Conservation (phyloP, 129 eudicot genomes). For the Ambrosia artemisiifolia region DNA sequence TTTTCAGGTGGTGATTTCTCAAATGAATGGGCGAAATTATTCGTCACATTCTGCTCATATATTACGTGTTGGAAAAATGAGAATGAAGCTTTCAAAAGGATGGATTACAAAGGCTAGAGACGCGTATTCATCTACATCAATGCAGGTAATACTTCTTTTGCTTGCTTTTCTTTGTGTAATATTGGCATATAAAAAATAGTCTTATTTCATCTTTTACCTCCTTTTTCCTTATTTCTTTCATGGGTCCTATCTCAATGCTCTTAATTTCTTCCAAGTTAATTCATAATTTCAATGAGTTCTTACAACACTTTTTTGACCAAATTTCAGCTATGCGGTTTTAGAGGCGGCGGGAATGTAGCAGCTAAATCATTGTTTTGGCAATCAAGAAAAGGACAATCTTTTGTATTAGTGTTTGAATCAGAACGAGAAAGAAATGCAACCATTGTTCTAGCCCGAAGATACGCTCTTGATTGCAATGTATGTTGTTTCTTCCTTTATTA, state of each 20-base stretch:
- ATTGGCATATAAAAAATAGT: too few species aligned
- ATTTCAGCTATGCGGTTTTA: conserved; percentile 83
- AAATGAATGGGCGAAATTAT: conserved; percentile 91
- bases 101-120: conserved; percentile 97
- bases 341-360: conserved; percentile 97
- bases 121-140: conserved; percentile 74
- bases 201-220: not conserved
- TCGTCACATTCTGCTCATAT: conserved; percentile 78
- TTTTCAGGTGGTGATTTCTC: conserved; percentile 81
- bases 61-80: conserved; percentile 79
- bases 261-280: not conserved
- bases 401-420: conserved; percentile 75
- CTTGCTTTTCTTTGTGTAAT: not conserved
- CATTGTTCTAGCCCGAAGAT: conserved; percentile 68
- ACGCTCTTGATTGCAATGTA: conserved; percentile 90
- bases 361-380: conserved; percentile 96
- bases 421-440: conserved; percentile 87
- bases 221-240: not conserved
- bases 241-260: conserved; percentile 6
- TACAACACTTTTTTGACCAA: conserved; percentile 7
- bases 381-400: conserved; percentile 84
- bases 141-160: conserved; percentile 63
- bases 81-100: conserved; percentile 87
- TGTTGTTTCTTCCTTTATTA: conserved; percentile 14
- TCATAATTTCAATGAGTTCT: not conserved